Base-by-base conservation (phyloP, 805 yeast genomes). In the Cyberlindnera mississippiensis region DNA sequence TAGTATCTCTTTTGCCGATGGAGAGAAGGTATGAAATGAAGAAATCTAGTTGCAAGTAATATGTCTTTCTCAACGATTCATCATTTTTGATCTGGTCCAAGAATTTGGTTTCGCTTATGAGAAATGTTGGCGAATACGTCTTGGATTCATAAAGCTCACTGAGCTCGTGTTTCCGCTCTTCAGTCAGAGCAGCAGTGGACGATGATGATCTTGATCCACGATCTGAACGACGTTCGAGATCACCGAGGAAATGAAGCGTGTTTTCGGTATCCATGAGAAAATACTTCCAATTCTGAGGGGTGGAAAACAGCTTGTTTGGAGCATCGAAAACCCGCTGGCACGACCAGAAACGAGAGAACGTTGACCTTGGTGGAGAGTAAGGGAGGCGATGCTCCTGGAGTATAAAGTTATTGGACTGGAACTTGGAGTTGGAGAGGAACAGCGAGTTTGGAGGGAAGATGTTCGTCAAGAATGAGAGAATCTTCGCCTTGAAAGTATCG, bases 291-390 rank as follows among this genome's bases (percentile, higher is more conserved):
- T 6, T 6, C 24, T 6, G 8, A 20, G 24, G 24, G 9, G 8
- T 20, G 24, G 24, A 20, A 20, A 20, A 6, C 24, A 20, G 8
- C 9, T 20, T 20, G 24, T 6, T 6, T 6, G 24, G 24, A 6
- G 24, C 6, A 20, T 38, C 43, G 27, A 51, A 50, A 20, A 43
- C 22, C 2, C 22, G 20, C 20, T 56, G 61, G 2, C 52, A 15
- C 7, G 38, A 29, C 59, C 60, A 56, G 28, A 53, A 54, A 1
- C 38, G 6, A 3, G 30, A 26, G 22, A 43, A 50, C 6, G 15
- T 24, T 4, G 6, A 11, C 15, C n/a, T 13, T 26, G 16, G 18
- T 33, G 17, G 6, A 6, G 16, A 9, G 13, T 30, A 33, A 7
- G 10, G 14, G 13, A 42, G 16, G 6, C 18, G 12, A 2, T 45